These are phyloP conservation scores for Fusarium sp. DNA, from an alignment of 2,329 filamentous ascomycete species.

Conservation along the genomic window DNA sequence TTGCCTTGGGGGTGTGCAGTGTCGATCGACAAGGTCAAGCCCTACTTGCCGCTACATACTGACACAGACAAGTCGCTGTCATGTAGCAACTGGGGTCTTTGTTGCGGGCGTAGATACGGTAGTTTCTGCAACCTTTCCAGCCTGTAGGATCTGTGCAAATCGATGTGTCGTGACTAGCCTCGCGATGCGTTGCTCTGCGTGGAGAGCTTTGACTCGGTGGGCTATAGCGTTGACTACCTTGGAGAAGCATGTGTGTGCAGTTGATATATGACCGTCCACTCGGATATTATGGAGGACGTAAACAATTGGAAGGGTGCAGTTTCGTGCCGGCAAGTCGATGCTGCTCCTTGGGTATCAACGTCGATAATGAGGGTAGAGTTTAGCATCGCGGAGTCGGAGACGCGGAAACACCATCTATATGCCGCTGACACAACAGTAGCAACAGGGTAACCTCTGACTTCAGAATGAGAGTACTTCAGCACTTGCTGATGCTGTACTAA, in stretches of 20 bases:
- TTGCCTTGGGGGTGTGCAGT: neutral
- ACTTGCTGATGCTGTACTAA: neutral
- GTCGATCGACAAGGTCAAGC: constrained; percentile 13
- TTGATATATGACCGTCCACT: constrained; percentile 5
- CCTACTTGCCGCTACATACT: constrained; percentile 4
- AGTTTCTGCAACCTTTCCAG: constrained; percentile 12
- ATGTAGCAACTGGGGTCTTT: neutral
- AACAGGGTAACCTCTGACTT: neutral
- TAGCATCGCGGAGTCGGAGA: neutral
- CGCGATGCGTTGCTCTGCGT: constrained; percentile 1
- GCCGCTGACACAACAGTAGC: neutral
- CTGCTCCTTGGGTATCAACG: neutral
- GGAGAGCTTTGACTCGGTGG: constrained; percentile 1
- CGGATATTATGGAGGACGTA: neutral
- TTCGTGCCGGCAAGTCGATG: neutral
- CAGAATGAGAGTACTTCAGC: neutral
- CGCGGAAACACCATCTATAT: neutral
- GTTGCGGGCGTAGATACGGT: constrained; percentile 13
- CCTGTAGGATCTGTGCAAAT: constrained; percentile 13
- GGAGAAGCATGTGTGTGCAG: neutral
- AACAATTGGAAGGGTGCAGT: neutral
- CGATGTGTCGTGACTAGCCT: neutral
- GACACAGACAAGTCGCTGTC: constrained; percentile 7
- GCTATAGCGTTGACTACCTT: neutral
- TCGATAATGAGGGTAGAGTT: neutral